Conservation (phyloP, 345 rosid genomes). For the Litchi chinensis region DNA sequence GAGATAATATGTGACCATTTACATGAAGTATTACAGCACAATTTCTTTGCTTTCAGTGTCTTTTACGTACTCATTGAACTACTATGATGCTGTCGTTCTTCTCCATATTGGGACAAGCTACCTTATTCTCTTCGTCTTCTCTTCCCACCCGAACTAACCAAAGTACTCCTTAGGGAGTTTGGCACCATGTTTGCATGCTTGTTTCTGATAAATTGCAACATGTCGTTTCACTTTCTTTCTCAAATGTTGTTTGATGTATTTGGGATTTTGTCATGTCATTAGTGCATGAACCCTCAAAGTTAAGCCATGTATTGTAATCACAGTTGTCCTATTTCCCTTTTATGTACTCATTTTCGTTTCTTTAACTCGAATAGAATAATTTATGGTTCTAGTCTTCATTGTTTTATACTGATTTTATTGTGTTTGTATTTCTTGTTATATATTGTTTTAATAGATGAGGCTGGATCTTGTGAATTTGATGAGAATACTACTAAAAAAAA, state of each 20-base stretch:
- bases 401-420: no score
- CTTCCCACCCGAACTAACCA: slow-evolving; percentile 67
- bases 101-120: slow-evolving; percentile 68
- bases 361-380: no score
- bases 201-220: not conserved
- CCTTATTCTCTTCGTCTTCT: slow-evolving; percentile 70
- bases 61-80: slow-evolving; percentile 79
- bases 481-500: slow-evolving; percentile 35
- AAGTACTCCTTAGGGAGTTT: slow-evolving; percentile 42
- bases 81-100: slow-evolving; percentile 89
- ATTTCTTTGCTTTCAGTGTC: slow-evolving; percentile 57
- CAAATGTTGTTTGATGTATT: not conserved
- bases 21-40: not conserved
- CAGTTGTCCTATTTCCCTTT: no score
- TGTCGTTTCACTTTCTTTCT: not conserved
- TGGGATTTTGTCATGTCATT: not conserved
- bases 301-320: no score
- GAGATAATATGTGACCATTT: not conserved
- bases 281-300: no score
- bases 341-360: no score
- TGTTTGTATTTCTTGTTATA: no score
- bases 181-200: not conserved
- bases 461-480: not conserved
- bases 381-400: no score
- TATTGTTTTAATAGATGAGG: no score